phyloP scores from a whole-genome alignment of 2,329 filamentous ascomycete genomes.

The Diaporthe sp. region DNA sequence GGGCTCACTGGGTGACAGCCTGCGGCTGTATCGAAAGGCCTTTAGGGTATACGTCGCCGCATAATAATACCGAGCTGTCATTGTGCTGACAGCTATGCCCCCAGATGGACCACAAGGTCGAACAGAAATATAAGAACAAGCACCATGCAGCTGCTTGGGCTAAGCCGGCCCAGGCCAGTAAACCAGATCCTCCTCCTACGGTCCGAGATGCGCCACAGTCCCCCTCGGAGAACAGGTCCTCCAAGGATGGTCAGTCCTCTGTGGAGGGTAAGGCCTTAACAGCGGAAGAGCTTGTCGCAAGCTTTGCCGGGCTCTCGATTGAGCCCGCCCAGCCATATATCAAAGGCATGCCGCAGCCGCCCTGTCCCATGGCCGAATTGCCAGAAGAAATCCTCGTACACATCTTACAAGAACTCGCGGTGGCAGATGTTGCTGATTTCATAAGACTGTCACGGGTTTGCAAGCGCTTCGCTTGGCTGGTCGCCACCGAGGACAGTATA shows the following conservation, averaged over 20 bases:
- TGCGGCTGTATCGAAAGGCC: slow-evolving; percentile 89
- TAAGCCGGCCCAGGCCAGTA: slow-evolving; percentile 56
- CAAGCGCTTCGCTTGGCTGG: slow-evolving; percentile 87
- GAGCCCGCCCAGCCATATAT: slow-evolving; percentile 76
- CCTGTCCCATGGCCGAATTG: slow-evolving; percentile 83
- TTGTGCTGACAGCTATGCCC: slow-evolving; percentile 15
- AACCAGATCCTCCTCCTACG: slow-evolving; percentile 42
- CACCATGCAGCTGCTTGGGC: slow-evolving; percentile 80
- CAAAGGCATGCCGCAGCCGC: slow-evolving; percentile 78
- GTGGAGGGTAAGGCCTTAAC: slow-evolving; percentile 66
- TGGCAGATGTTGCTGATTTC: slow-evolving; percentile 82
- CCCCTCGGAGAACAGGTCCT: slow-evolving; percentile 61
- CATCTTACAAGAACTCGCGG: slow-evolving; percentile 80
- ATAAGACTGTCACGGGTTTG: slow-evolving; percentile 84
- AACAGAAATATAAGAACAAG: slow-evolving; percentile 90
- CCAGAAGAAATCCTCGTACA: slow-evolving; percentile 89
- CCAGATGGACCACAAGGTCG: slow-evolving; percentile 86
- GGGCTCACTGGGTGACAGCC: slow-evolving; percentile 89
- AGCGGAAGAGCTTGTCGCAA: slow-evolving; percentile 78
- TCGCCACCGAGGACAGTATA: slow-evolving; percentile 85
- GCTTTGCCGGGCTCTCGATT: slow-evolving; percentile 81
- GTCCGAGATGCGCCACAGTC: slow-evolving; percentile 48
- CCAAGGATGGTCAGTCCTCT: slow-evolving; percentile 45
- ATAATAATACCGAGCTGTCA: not conserved
- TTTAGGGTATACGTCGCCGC: slow-evolving; percentile 74